A percentile compares a stretch with the other conserved stretches of the same genome.
phyloP scores from a whole-genome alignment of 805 yeast species.

The Barnettozyma botsteinii region DNA sequence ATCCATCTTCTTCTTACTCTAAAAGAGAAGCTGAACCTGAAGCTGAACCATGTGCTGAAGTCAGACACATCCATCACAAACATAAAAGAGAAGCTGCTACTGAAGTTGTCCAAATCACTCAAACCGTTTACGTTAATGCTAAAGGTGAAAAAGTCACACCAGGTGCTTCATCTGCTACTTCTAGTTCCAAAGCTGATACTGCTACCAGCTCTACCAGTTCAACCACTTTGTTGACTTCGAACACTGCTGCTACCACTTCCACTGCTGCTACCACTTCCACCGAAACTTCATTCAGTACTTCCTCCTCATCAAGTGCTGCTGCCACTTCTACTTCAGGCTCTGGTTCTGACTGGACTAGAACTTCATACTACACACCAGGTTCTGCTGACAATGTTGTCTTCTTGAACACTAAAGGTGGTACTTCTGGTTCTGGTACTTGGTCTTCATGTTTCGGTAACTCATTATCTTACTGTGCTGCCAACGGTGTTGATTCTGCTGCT shows the following conservation, averaged over 20 bases:
- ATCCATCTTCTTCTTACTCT: conserved; percentile 44
- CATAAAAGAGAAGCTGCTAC: conserved; percentile 60
- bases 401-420: conserved; percentile 84
- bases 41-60: conserved; percentile 27
- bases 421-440: conserved; percentile 77
- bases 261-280: conserved; percentile 27
- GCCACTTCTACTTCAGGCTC: conserved; percentile 34
- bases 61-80: conserved; percentile 38
- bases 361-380: conserved; percentile 71
- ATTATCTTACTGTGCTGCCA: conserved; percentile 72
- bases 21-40: conserved; percentile 40
- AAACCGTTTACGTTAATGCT: conserved; percentile 65
- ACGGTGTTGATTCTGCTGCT: conserved; percentile 73
- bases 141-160: conserved; percentile 37
- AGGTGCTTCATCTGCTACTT: neutral
- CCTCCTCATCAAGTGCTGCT: conserved; percentile 31
- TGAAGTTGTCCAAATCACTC: conserved; percentile 65
- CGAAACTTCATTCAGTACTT: conserved; percentile 28
- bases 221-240: conserved; percentile 15
- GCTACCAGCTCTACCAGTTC: conserved; percentile 16
- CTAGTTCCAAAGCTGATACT: conserved; percentile 5
- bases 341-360: conserved; percentile 62
- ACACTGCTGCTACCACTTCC: conserved; percentile 26
- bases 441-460: conserved; percentile 87
- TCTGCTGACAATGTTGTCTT: conserved; percentile 67